Base-by-base conservation (phyloP, 2,329 filamentous ascomycete species). In the Arthrobotrys entomopaga region DNA sequence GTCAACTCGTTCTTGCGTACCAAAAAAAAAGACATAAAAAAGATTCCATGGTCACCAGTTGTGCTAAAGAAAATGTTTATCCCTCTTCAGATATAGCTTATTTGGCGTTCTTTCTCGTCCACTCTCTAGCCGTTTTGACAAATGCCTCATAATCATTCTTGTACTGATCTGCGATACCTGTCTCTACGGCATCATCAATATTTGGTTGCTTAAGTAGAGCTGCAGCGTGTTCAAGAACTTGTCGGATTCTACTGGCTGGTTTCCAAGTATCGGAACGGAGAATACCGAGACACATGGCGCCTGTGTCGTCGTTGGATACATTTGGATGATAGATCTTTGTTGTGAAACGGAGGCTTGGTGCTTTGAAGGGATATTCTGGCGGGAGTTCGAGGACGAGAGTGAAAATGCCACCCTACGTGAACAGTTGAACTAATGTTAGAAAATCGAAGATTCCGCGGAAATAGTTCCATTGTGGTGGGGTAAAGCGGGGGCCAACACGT, bases 241-340 rank as follows among this genome's bases (percentile, higher is more conserved):
- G 87, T 52, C 83, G 82, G 77, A 97, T 86, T 83, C 89, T 90
- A 79, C 90, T 91, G 75, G 89, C 89, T 16, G 93, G 93, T 85
- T 97, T 97, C 93, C 93, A 97, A 82, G 92, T 89, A 79, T 96
- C 92, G 29, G 90, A 82, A 81, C 93, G 92, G 78, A 97, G 87
- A 82, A 93, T 87, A 73, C 88, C 89, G 50, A 97, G 85, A 83
- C 93, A 97, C 87, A 97, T 91, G 82, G 86, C 90, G 76, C 93
- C 93, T 77, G 88, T 87, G 80, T 87, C 86, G 82, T 96, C 93
- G 85, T 96, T 95, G 80, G 90, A 92, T 72, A 97, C 87, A 83
- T 97, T 97, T 50, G 93, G 93, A 84, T 97, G 93, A 86, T 96
- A 97, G 85, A 97, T 91, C 83, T 93, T 94, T 59, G 93, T 97